These are phyloP conservation scores for Dactylorhiza incarnata DNA, from an alignment of 106 monocot species.

Conservation along the genomic window DNA sequence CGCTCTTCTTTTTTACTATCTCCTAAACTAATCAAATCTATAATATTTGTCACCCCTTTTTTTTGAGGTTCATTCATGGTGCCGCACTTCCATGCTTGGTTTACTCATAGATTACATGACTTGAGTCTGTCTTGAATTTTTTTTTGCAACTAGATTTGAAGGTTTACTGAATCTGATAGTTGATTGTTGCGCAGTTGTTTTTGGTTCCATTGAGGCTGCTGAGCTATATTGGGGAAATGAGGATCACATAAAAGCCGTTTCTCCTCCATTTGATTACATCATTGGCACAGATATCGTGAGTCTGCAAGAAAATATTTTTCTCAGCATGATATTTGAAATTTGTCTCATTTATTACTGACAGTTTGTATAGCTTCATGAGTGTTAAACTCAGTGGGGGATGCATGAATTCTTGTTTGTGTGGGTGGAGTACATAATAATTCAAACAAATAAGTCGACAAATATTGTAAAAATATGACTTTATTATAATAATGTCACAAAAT, in stretches of 20 bases:
- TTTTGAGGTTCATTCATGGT: neutral
- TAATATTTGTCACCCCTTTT: neutral
- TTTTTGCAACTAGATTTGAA: neutral
- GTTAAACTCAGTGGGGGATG: too few species aligned
- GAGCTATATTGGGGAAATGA: constrained; percentile 88
- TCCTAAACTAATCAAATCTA: neutral
- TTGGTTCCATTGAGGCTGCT: constrained; percentile 77
- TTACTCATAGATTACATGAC: neutral
- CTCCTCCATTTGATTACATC: constrained; percentile 87
- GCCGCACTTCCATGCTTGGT: neutral
- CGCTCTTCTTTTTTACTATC: neutral
- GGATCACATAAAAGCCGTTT: constrained; percentile 69
- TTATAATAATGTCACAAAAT: too few species aligned
- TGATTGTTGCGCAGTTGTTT: constrained; percentile 19
- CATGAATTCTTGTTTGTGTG: too few species aligned
- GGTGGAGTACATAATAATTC: too few species aligned
- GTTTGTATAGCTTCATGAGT: neutral
- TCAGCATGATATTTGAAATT: neutral
- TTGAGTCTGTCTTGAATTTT: neutral
- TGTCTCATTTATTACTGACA: neutral
- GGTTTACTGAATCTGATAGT: neutral
- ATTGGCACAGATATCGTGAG: constrained; percentile 73
- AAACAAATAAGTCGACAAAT: too few species aligned
- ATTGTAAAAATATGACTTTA: too few species aligned
- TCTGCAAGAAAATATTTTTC: neutral